Conservation (phyloP, 1,284 basidiomycete genomes). For the Hemileia vastatrix region DNA sequence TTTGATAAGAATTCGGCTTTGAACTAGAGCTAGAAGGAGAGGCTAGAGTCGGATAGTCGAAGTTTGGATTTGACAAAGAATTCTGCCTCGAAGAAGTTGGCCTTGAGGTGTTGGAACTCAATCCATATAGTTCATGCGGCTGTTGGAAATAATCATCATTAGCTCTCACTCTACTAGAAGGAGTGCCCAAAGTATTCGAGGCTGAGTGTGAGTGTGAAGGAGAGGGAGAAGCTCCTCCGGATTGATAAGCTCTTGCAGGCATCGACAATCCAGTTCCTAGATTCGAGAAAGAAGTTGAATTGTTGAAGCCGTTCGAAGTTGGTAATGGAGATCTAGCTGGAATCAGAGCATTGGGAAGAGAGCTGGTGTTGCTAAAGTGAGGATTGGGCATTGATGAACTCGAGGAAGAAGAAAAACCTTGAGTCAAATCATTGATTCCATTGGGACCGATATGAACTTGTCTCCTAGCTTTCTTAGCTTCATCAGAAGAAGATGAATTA, state of each 20-base stretch:
- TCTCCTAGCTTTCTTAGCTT: conserved; percentile 25
- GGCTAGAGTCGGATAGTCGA: too few relatives aligned
- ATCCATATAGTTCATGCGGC: too few relatives aligned
- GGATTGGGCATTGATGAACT: background rate
- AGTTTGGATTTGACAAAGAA: too few relatives aligned
- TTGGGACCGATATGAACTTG: conserved; percentile 29
- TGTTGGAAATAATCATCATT: too few relatives aligned
- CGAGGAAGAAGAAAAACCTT: conserved; percentile 21
- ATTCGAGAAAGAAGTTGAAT: conserved; percentile 17
- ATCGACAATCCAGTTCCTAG: conserved; percentile 17
- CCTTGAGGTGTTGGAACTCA: too few relatives aligned
- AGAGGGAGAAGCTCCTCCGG: background rate
- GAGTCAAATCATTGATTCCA: background rate
- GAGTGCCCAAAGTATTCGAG: background rate
- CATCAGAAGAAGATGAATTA: background rate
- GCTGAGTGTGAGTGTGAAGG: too few relatives aligned
- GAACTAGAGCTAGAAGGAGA: too few relatives aligned
- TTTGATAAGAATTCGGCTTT: too few relatives aligned
- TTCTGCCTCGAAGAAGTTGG: too few relatives aligned
- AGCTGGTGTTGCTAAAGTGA: background rate
- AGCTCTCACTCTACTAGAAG: background rate
- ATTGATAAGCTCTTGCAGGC: conserved; percentile 34
- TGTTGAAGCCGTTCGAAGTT: conserved; percentile 11
- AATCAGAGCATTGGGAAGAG: background rate
- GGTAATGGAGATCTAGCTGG: background rate